Base-by-base conservation (phyloP, 208 protist species). In the Angomonas ambiguus region DNA sequence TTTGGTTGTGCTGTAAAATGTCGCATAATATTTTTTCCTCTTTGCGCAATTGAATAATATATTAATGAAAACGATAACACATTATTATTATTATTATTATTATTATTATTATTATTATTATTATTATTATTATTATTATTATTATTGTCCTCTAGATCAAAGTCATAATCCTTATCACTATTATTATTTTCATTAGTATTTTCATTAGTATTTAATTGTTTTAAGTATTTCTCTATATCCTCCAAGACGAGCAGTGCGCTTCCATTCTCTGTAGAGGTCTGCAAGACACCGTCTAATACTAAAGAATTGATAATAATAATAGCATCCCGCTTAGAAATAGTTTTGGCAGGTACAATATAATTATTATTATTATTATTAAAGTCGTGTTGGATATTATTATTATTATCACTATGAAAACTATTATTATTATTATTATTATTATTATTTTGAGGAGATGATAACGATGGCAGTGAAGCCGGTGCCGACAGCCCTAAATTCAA, bases 21-120 rank as follows among this genome's bases (percentile, higher is more conserved):
- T 2, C 87, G 80, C 76, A 93, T 75, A 24, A 90, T 83, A 65
- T 77, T 88, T 38, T 71, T 60, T 11, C 82, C 87, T 16, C 48
- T 60, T 3, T 83, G 77, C 8, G 10, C n/a, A 56, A 88, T 27
- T 24, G 82, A 79, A 53, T 91, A 45, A 45, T 16, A 16, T n/a
- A n/a, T n/a, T n/a, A n/a, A n/a, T n/a, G n/a, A n/a, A n/a, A n/a
- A n/a, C n/a, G n/a, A n/a, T n/a, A n/a, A n/a, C n/a, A n/a, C n/a
- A n/a, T n/a, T n/a, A n/a, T n/a, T n/a, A n/a, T n/a, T n/a, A n/a
- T n/a, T n/a, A n/a, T n/a, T n/a, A n/a, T n/a, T n/a, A n/a, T n/a
- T n/a, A n/a, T n/a, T n/a, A n/a, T n/a, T n/a, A n/a, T n/a, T n/a
- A n/a, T n/a, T n/a, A n/a, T n/a, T n/a, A n/a, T n/a, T n/a, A 45